Percentiles rank a stretch among this genome's conserved stretches.
phyloP scores from a whole-genome alignment of 495 filamentous ascomycete species.

The Neurospora sp. region DNA sequence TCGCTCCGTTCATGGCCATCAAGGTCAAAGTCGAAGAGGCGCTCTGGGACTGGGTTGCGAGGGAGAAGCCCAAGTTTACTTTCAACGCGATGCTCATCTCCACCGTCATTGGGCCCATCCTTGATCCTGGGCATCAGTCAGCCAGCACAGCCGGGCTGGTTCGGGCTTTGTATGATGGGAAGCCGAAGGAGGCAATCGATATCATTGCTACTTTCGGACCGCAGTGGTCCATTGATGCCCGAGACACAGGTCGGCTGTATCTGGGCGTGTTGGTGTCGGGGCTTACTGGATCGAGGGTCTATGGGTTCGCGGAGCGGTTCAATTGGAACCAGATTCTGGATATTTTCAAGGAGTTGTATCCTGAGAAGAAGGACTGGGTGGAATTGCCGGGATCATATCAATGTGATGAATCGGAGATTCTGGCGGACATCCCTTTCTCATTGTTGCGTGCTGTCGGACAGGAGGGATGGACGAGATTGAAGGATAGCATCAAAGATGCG shows the following conservation, averaged over 20 bases:
- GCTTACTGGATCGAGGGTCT: constrained; percentile 16
- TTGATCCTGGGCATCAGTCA: constrained; percentile 13
- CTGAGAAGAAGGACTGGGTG: constrained; percentile 10
- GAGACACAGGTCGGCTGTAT: constrained; percentile 17
- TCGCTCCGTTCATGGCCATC: constrained; percentile 19
- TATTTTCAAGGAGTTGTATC: constrained; percentile 16
- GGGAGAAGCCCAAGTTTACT: constrained; percentile 15
- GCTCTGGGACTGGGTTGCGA: constrained; percentile 22
- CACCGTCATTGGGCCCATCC: constrained; percentile 16
- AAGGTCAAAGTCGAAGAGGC: constrained; percentile 16
- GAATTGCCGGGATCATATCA: constrained; percentile 9
- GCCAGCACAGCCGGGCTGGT: constrained; percentile 19
- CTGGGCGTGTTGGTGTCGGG: constrained; percentile 17
- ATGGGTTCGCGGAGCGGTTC: constrained; percentile 14
- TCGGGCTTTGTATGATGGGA: constrained; percentile 9
- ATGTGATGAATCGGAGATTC: constrained; percentile 18
- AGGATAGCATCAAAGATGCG: constrained; percentile 15
- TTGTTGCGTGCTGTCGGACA: constrained; percentile 15
- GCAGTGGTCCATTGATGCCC: constrained; percentile 17
- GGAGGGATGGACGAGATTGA: constrained; percentile 20
- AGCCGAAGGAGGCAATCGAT: constrained; percentile 2
- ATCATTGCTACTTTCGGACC: constrained; percentile 6
- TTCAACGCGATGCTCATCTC: constrained; percentile 19
- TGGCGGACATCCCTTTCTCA: constrained; percentile 11
- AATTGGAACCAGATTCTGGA: constrained; percentile 12